Evolutionary conservation across 805 yeast genomes (phyloP).

Genomic region (Candida caryicola): DNA sequence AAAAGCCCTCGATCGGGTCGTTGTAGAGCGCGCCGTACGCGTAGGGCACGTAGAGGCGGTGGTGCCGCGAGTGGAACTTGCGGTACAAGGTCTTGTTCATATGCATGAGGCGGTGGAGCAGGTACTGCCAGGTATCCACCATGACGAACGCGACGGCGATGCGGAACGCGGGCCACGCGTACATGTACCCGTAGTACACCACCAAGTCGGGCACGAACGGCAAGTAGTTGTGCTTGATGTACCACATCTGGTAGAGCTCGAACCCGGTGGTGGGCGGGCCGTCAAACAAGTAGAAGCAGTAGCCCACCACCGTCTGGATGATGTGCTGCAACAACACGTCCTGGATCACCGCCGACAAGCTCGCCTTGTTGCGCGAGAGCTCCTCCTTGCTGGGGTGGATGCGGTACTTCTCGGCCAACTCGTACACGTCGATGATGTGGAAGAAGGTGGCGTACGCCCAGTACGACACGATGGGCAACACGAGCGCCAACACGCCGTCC

Average conservation of each 20-base stretch:
- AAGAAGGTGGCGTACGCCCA: slow-evolving; percentile 77
- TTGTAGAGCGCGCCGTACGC: slow-evolving; percentile 96
- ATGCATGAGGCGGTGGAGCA: slow-evolving; percentile 88
- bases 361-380: slow-evolving; percentile 67
- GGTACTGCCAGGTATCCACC: slow-evolving; percentile 94
- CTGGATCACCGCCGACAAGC: slow-evolving; percentile 62
- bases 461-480: slow-evolving; percentile 76
- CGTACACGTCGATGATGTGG: slow-evolving; percentile 68
- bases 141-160: slow-evolving; percentile 63
- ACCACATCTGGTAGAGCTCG: slow-evolving; percentile 49
- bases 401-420: slow-evolving; percentile 78
- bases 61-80: slow-evolving; percentile 91
- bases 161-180: slow-evolving; percentile 60
- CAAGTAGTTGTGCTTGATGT: slow-evolving; percentile 33
- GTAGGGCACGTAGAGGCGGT: slow-evolving; percentile 89
- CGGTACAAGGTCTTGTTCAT: slow-evolving; percentile 70
- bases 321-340: slow-evolving; percentile 86
- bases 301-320: slow-evolving; percentile 75
- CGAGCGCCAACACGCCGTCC: slow-evolving; percentile 70
- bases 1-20: slow-evolving; percentile 89
- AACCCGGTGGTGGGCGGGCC: slow-evolving; percentile 50
- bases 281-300: slow-evolving; percentile 53
- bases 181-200: slow-evolving; percentile 55
- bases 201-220: slow-evolving; percentile 45
- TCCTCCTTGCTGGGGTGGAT: slow-evolving; percentile 93